Conservation (phyloP, 257 asterid species). For the Marsdenia floribunda region DNA sequence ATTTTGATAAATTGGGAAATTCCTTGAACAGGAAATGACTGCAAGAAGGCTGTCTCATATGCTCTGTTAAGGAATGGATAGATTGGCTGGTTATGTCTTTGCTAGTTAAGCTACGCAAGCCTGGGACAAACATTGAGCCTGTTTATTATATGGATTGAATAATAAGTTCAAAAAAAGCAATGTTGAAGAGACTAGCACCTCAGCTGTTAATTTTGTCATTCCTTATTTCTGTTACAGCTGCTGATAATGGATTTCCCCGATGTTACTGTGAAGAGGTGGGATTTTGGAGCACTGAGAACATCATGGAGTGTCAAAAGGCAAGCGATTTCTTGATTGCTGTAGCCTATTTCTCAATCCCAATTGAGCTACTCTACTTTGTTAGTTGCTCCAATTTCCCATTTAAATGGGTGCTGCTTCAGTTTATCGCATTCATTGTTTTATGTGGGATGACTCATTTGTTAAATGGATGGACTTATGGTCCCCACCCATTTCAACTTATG, state of each 20-base stretch:
- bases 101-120: conserved; percentile 22
- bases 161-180: conserved; percentile 39
- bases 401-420: conserved; percentile 87
- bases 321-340: conserved; percentile 87
- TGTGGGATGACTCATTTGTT: conserved; percentile 98
- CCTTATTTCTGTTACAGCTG: conserved; percentile 32
- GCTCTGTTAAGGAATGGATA: conserved; percentile 15
- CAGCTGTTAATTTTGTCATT: conserved; percentile 39
- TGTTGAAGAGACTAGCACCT: conserved; percentile 48
- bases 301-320: conserved; percentile 64
- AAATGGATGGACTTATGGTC: conserved; percentile 87
- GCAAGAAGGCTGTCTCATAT: conserved; percentile 5
- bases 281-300: conserved; percentile 60
- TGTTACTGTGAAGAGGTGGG: conserved; percentile 85
- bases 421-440: conserved; percentile 77
- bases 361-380: conserved; percentile 86
- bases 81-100: conserved; percentile 15
- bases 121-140: conserved; percentile 6
- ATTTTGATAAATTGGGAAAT: conserved; percentile 14
- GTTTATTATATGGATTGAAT: conserved; percentile 29
- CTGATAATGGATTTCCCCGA: conserved; percentile 40
- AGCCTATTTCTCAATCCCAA: conserved; percentile 91
- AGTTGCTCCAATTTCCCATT: conserved; percentile 78
- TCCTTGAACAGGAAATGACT: conserved; percentile 24
- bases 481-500: conserved; percentile 77